phyloP scores from a whole-genome alignment of 495 filamentous ascomycete species.

The Jackrogersella multiformis region DNA sequence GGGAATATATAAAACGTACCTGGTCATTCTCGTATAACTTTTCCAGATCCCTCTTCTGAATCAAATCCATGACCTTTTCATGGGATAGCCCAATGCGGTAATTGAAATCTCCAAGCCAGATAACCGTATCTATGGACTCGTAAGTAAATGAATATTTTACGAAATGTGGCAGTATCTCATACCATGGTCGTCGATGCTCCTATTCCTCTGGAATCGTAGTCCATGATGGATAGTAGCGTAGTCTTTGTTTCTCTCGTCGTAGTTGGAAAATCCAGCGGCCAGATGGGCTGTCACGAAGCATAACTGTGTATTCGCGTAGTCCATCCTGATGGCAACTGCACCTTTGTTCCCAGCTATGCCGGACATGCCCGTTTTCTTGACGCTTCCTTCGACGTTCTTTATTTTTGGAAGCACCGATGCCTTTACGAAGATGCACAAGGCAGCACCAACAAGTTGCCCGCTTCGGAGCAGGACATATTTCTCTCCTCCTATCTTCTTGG shows the following conservation, averaged over 20 bases:
- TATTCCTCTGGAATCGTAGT: conserved; percentile 87
- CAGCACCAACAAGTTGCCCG: conserved; percentile 94
- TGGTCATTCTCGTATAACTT: conserved; percentile 93
- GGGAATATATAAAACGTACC: conserved; percentile 54
- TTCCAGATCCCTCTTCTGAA: conserved; percentile 74
- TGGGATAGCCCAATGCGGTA: conserved; percentile 91
- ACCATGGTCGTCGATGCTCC: conserved; percentile 88
- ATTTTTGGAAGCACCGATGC: conserved; percentile 77
- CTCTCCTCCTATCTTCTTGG: conserved; percentile 67
- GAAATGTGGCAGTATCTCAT: conserved; percentile 20
- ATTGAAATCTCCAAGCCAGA: conserved; percentile 99
- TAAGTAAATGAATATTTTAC: not conserved
- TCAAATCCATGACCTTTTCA: conserved; percentile 78
- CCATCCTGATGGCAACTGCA: conserved; percentile 94
- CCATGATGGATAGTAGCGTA: conserved; percentile 90
- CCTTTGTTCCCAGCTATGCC: conserved; percentile 99
- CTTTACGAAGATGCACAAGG: conserved; percentile 89
- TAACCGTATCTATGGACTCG: conserved; percentile 69
- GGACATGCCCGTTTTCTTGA: conserved; percentile 98
- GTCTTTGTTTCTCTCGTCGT: conserved; percentile 93
- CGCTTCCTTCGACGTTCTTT: conserved; percentile 94
- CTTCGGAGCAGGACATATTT: conserved; percentile 90
- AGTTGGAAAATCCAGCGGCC: conserved; percentile 96
- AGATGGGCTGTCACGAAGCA: conserved; percentile 98
- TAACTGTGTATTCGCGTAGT: conserved; percentile 90